Evolutionary conservation across 352 stramenopile genomes (phyloP), one percentile per base, ranked within the genome.

Genomic region (Phytophthora palmivora): DNA sequence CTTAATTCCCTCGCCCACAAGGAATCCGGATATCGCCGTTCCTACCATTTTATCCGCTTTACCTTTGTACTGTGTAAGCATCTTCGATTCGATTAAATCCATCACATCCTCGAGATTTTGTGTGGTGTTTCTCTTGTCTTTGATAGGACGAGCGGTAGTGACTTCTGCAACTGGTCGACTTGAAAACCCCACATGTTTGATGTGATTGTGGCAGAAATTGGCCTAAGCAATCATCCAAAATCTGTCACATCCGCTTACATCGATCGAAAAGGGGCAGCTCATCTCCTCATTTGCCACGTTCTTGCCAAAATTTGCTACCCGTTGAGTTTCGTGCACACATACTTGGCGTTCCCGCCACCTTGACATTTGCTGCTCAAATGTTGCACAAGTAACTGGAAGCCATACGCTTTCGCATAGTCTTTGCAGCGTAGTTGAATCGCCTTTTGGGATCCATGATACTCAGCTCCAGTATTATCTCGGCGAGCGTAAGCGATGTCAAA

Each of bases 301-400:
- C 4, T 18, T 58, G 42, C 61, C 45, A 55, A 59, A 37, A 58
- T 48, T 14, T 58, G 58, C 16, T 63, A 30, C 0, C 52, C 33
- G 30, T 63, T 63, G 1, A 68, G 57, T 11, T 48, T 47, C 22
- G 63, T 72, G 46, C 63, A 72, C 3, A 46, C 36, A 39, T 72
- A 72, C 19, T 72, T 68, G 2, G 45, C 64, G 12, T 72, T 72
- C 2, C 36, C 48, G 3, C 0, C 15, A 18, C 36, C 49, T 4
- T 47, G 0, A 1, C 28, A 1, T 16, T 57, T 47, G 5, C 16
- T 14, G n/a, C 6, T 26, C 6, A 28, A 48, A 9, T 14, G 16
- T 4, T 39, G 34, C 9, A 56, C 37, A 1, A n/a, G 2, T 3
- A 58, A 18, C 10, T 42, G 30, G n/a, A 50, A 58, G 1, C 51